phyloP scores from a whole-genome alignment of 441 rosid species.

The Aquilaria agallochum region DNA sequence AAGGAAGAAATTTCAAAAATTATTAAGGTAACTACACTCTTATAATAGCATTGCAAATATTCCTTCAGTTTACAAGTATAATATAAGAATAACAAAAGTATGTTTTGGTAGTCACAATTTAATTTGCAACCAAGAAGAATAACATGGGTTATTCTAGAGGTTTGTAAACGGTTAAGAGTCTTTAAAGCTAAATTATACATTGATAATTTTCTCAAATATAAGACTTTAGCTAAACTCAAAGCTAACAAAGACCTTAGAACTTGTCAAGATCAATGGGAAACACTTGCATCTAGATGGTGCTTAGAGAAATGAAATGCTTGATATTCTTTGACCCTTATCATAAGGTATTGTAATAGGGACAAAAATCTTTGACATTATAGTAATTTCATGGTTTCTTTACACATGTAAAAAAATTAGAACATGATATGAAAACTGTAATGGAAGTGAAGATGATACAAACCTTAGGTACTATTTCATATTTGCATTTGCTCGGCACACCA shows the following conservation, averaged over 20 bases:
- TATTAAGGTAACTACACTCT: background rate
- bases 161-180: too few relatives aligned
- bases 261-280: background rate
- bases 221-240: background rate
- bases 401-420: background rate
- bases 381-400: too few relatives aligned
- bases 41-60: too few relatives aligned
- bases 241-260: background rate
- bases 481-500: background rate
- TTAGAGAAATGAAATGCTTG: background rate
- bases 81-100: too few relatives aligned
- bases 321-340: too few relatives aligned
- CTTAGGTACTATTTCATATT: background rate
- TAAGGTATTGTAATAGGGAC: too few relatives aligned
- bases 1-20: background rate
- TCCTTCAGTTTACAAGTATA: too few relatives aligned
- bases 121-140: too few relatives aligned
- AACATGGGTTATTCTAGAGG: background rate
- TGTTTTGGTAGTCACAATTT: background rate
- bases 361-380: too few relatives aligned
- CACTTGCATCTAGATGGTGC: background rate
- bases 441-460: background rate
- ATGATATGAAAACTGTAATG: background rate
- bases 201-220: too few relatives aligned
- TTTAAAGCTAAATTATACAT: too few relatives aligned